Percentiles rank a stretch among this genome's conserved stretches.
phyloP scores from a whole-genome alignment of 2,329 filamentous ascomycete genomes.

The Geosmithia morbida region DNA sequence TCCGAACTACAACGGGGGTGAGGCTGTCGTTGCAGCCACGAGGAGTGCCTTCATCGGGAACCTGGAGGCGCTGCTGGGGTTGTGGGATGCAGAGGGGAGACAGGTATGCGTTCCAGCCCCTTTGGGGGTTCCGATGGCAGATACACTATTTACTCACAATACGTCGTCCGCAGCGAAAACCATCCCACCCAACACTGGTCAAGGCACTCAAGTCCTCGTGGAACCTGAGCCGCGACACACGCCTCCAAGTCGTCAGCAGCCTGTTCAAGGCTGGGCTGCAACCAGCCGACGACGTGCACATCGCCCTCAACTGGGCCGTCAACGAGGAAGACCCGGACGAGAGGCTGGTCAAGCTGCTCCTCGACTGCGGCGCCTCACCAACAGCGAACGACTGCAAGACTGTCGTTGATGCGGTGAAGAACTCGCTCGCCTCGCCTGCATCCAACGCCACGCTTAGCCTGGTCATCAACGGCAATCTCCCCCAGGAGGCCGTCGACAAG shows the following conservation, averaged over 20 bases:
- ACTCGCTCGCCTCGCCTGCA: slow-evolving; percentile 17
- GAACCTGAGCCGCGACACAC: slow-evolving; percentile 30
- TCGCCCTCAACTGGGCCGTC: slow-evolving; percentile 33
- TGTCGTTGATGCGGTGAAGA: slow-evolving; percentile 31
- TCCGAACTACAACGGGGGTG: slow-evolving; percentile 38
- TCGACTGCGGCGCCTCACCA: slow-evolving; percentile 36
- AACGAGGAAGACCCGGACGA: slow-evolving; percentile 37
- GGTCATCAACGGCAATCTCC: slow-evolving; percentile 25
- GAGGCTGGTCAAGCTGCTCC: slow-evolving; percentile 28
- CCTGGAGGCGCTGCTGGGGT: slow-evolving; percentile 34
- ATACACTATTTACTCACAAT: slow-evolving; percentile 1
- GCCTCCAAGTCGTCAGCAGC: slow-evolving; percentile 31
- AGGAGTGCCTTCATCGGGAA: slow-evolving; percentile 33
- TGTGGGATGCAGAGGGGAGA: slow-evolving; percentile 22
- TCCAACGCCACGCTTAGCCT: slow-evolving; percentile 14
- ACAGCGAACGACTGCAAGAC: slow-evolving; percentile 35
- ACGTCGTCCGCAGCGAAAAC: slow-evolving; percentile 26
- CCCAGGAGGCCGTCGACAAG: slow-evolving; percentile 25
- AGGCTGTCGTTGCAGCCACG: slow-evolving; percentile 39
- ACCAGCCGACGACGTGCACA: slow-evolving; percentile 32
- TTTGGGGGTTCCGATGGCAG: slow-evolving; percentile 4
- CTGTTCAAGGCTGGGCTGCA: slow-evolving; percentile 36
- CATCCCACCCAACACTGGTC: slow-evolving; percentile 30
- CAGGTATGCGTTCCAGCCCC: slow-evolving; percentile 19
- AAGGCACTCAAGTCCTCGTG: slow-evolving; percentile 38